These are phyloP conservation scores for rapeseed (Brassica napus) DNA, from an alignment of 345 rosid species.

Conservation along the genomic window DNA sequence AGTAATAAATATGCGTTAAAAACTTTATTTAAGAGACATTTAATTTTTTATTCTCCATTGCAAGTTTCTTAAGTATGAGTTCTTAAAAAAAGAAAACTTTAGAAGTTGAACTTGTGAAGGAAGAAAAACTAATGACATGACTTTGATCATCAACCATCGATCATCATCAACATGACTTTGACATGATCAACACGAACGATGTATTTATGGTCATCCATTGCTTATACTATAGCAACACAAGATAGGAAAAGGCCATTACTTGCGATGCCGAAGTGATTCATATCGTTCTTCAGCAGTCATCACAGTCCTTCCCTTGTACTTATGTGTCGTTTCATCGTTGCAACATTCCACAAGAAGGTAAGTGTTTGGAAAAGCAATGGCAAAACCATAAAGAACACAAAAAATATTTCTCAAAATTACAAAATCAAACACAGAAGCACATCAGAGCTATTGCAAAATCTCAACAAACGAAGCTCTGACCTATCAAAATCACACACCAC, in stretches of 20 bases:
- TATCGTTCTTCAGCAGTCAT: slow-evolving; percentile 82
- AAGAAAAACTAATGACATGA: too few species aligned
- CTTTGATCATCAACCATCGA: too few species aligned
- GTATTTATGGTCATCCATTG: background rate
- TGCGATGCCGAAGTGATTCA: slow-evolving; percentile 97
- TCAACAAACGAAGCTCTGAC: background rate
- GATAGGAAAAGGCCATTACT: slow-evolving; percentile 42
- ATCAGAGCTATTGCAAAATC: slow-evolving; percentile 10
- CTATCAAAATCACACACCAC: background rate
- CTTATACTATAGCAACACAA: background rate
- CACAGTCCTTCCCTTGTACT: slow-evolving; percentile 86
- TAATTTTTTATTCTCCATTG: too few species aligned
- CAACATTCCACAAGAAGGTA: slow-evolving; percentile 88
- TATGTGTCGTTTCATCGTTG: slow-evolving; percentile 81
- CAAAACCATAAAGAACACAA: slow-evolving; percentile 1
- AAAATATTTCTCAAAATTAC: background rate
- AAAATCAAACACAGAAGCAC: background rate
- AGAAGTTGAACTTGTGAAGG: too few species aligned
- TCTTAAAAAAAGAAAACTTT: too few species aligned
- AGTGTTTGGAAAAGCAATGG: slow-evolving; percentile 49
- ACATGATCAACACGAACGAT: too few species aligned
- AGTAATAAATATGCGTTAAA: too few species aligned
- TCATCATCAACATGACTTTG: too few species aligned
- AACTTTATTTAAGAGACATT: too few species aligned
- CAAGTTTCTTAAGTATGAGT: too few species aligned